Evolutionary conservation across 1,284 basidiomycete species (phyloP).

Genomic region (Ustilago curta): DNA sequence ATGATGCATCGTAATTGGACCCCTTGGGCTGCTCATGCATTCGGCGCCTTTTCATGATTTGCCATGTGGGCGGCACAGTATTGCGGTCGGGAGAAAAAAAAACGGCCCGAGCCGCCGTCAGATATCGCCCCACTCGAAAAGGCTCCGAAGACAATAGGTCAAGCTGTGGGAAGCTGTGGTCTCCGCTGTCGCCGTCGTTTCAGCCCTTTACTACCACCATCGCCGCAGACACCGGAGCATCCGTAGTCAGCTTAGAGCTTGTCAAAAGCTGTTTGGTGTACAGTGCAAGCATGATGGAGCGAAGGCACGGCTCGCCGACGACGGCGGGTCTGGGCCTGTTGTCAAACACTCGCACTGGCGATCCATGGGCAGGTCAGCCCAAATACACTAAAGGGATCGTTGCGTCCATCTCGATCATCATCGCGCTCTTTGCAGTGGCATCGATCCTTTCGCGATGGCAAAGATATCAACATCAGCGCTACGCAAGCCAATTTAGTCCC

Average conservation of each 20-base stretch:
- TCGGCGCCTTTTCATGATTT: slow-evolving; percentile 17
- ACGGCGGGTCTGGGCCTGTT: slow-evolving; percentile 41
- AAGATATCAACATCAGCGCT: slow-evolving; percentile 1
- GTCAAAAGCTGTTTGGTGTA: neutral
- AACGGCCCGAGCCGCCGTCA: slow-evolving; percentile 29
- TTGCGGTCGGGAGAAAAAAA: slow-evolving; percentile 1
- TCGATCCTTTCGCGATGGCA: slow-evolving; percentile 22
- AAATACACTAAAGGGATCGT: slow-evolving; percentile 51
- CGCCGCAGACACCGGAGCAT: neutral
- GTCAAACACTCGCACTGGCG: slow-evolving; percentile 36
- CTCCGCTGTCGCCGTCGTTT: neutral
- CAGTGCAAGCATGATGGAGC: slow-evolving; percentile 17
- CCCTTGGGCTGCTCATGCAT: neutral
- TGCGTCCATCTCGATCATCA: slow-evolving; percentile 34
- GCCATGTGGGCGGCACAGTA: slow-evolving; percentile 19
- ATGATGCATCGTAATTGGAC: neutral
- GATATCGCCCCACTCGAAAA: slow-evolving; percentile 1
- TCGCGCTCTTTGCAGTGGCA: slow-evolving; percentile 19
- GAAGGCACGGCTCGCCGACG: slow-evolving; percentile 29
- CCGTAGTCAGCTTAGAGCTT: neutral
- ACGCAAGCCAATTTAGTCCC: neutral
- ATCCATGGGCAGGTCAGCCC: slow-evolving; percentile 49
- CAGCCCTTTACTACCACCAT: slow-evolving; percentile 5
- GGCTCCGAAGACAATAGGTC: slow-evolving; percentile 5
- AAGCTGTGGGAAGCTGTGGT: neutral